Conservation (phyloP, 2,329 filamentous ascomycete genomes). For the Fusarium sororula region DNA sequence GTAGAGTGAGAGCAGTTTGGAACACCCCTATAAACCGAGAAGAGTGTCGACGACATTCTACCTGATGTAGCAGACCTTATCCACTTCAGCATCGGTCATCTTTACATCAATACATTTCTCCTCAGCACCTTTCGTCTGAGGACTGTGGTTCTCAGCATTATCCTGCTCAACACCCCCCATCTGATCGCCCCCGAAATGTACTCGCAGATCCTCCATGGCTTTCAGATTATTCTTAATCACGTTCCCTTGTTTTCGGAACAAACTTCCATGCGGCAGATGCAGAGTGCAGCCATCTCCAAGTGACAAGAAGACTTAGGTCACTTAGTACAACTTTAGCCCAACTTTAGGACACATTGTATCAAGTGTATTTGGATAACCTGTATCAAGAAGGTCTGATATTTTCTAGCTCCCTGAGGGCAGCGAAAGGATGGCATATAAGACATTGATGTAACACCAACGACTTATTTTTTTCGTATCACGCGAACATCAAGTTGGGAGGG, state of each 20-base stretch:
- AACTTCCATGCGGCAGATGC: too few relatives aligned
- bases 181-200: background rate
- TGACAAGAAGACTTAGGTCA: background rate
- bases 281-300: too few relatives aligned
- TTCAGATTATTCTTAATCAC: too few relatives aligned
- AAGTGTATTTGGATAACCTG: background rate
- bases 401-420: background rate
- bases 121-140: background rate
- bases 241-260: too few relatives aligned
- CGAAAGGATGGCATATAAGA: constrained; percentile 4
- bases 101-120: background rate
- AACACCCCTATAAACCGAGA: too few relatives aligned
- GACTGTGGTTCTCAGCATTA: background rate
- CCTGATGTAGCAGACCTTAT: background rate
- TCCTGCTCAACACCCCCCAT: background rate
- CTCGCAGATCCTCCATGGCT: too few relatives aligned
- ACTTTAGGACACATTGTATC: background rate
- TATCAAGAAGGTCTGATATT: background rate
- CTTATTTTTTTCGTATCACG: constrained; percentile 21
- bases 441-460: constrained; percentile 22
- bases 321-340: background rate
- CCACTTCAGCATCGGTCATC: background rate
- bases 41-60: background rate
- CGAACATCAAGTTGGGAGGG: constrained; percentile 10
- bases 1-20: too few relatives aligned